Evolutionary conservation across 2,329 filamentous ascomycete species (phyloP), one percentile per base, ranked within the genome.

Genomic region (Amauroascus verrucosus): DNA sequence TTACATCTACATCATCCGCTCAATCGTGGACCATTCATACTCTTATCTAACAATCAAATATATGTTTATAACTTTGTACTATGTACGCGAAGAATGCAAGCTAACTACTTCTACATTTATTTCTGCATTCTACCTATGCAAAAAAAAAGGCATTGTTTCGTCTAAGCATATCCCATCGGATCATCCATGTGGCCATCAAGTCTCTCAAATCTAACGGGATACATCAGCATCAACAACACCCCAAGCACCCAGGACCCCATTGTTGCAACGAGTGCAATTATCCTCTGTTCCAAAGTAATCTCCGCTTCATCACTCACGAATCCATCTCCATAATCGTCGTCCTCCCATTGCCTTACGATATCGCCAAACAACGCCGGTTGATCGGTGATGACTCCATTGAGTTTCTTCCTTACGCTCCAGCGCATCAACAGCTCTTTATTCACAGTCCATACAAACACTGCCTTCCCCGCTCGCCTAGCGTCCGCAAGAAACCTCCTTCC

Each of bases 351-450:
- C 48, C 30, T 47, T 51, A 22, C 46, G 44, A 28, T 45, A 32
- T 46, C 47, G 18, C 28, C 37, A 13, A 49, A 54, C 41, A 54
- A 2, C 1, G 22, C 78, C 1, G 87, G 86, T 60, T 95, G 83
- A 64, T 96, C 90, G 0, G 89, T 95, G 51, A 95, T 83, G 3
- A 95, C 84, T 0, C 87, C 90, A 61, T 95, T 86, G 1, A 95
- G 72, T 2, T 68, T 66, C 40, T 78, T 71, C 26, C 75, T 69
- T 32, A 95, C 80, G 58, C 81, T 78, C 88, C 88, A 95, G 61
- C 82, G 78, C 90, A 97, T 96, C 69, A 82, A 79, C 48, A 76
- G 74, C 57, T 80, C 78, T 13, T 85, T 78, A 65, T 97, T 95
- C 48, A 95, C 86, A 0, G 90, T 96, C 91, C 91, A 97, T 0